These are phyloP conservation scores for Boletus edulis DNA, from an alignment of 768 basidiomycete species.

Conservation along the genomic window DNA sequence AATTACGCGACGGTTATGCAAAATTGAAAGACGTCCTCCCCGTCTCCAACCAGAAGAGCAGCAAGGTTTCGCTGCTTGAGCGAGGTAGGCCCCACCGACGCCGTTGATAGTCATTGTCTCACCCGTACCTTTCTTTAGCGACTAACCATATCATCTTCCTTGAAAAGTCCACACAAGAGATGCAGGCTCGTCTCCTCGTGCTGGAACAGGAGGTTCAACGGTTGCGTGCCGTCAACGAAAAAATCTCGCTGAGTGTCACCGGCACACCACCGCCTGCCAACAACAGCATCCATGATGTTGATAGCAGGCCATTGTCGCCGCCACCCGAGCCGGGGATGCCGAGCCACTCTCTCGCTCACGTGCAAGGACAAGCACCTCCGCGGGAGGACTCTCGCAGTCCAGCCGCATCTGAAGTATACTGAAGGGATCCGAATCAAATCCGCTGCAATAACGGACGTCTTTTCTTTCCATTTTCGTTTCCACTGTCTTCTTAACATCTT, in stretches of 20 bases:
- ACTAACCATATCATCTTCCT: slow-evolving; percentile 76
- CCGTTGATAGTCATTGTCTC: slow-evolving; percentile 7
- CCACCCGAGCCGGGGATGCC: slow-evolving; percentile 53
- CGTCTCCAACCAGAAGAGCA: slow-evolving; percentile 85
- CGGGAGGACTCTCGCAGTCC: slow-evolving; percentile 58
- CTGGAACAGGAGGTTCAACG: slow-evolving; percentile 70
- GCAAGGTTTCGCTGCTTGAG: slow-evolving; percentile 86
- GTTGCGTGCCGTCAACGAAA: slow-evolving; percentile 76
- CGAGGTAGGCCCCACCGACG: slow-evolving; percentile 54
- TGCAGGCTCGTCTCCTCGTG: slow-evolving; percentile 63
- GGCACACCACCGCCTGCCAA: slow-evolving; percentile 56
- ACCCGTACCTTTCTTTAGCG: slow-evolving; percentile 41
- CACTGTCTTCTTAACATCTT: slow-evolving; percentile 30
- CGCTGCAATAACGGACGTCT: slow-evolving; percentile 27
- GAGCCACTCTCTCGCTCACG: slow-evolving; percentile 50
- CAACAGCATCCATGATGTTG: slow-evolving; percentile 38
- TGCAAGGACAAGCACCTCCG: slow-evolving; percentile 58
- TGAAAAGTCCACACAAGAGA: slow-evolving; percentile 68
- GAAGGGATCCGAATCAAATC: slow-evolving; percentile 18
- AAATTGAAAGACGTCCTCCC: slow-evolving; percentile 86
- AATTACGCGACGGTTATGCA: slow-evolving; percentile 86
- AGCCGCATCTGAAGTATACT: slow-evolving; percentile 31
- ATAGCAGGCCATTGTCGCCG: slow-evolving; percentile 58
- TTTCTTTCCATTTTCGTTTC: slow-evolving; percentile 35
- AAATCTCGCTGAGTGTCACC: slow-evolving; percentile 66